These are phyloP conservation scores for Claviceps maximensis DNA, from an alignment of 2,329 filamentous ascomycete species.

Conservation along the genomic window DNA sequence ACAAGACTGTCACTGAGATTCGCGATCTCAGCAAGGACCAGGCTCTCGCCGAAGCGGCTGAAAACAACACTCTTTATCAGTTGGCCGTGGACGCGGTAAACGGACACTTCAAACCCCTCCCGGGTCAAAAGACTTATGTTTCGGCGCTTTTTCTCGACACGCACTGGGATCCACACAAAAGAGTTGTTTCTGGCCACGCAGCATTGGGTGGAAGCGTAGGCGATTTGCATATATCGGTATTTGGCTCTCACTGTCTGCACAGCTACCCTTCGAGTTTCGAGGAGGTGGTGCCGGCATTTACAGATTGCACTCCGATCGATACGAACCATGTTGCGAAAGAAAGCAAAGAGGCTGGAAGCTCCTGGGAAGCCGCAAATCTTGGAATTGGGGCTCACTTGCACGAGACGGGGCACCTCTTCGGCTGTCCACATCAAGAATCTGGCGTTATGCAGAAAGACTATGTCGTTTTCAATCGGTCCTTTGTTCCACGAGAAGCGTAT, in stretches of 20 bases:
- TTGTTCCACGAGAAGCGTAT: constrained; percentile 68
- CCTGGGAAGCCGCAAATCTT: constrained; percentile 90
- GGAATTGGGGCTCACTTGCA: constrained; percentile 89
- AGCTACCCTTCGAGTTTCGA: constrained; percentile 84
- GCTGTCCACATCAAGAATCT: constrained; percentile 75
- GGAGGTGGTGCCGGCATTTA: constrained; percentile 79
- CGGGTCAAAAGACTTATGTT: constrained; percentile 77
- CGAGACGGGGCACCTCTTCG: constrained; percentile 80
- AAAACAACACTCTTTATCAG: constrained; percentile 59
- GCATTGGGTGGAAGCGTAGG: constrained; percentile 64
- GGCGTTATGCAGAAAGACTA: constrained; percentile 93
- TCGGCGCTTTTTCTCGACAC: constrained; percentile 77
- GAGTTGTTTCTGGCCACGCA: constrained; percentile 66
- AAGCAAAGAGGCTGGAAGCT: constrained; percentile 74
- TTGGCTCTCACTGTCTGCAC: constrained; percentile 83
- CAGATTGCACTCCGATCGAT: constrained; percentile 82
- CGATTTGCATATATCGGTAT: constrained; percentile 73
- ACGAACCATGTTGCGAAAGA: constrained; percentile 71
- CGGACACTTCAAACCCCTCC: constrained; percentile 58
- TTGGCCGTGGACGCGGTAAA: constrained; percentile 69
- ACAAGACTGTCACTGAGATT: constrained; percentile 76
- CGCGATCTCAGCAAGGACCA: constrained; percentile 66
- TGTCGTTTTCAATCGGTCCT: constrained; percentile 69
- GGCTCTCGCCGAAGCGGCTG: constrained; percentile 56
- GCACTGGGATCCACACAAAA: constrained; percentile 65